Evolutionary conservation across 2,329 filamentous ascomycete genomes (phyloP).

Genomic region (Aspergillus fructus): DNA sequence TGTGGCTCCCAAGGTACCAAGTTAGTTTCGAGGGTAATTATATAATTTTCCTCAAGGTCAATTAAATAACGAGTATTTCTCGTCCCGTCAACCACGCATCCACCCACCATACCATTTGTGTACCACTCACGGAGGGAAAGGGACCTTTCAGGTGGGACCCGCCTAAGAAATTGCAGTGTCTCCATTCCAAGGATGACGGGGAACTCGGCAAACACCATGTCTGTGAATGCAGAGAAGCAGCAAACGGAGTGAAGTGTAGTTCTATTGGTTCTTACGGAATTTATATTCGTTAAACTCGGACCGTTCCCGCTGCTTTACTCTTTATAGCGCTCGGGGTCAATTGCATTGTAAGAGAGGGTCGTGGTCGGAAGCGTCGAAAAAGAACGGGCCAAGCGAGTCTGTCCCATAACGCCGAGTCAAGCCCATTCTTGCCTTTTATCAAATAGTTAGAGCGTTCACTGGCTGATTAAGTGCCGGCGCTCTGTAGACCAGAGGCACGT

Average conservation of each 20-base stretch:
- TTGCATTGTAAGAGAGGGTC: slow-evolving; percentile 3
- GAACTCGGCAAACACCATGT: not conserved
- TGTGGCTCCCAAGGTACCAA: slow-evolving; percentile 4
- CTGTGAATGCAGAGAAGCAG: not conserved
- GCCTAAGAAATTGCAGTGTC: not conserved
- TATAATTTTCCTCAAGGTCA: slow-evolving; percentile 1
- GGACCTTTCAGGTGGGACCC: slow-evolving; percentile 4
- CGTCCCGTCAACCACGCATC: slow-evolving; percentile 1
- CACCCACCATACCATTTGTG: slow-evolving; percentile 8
- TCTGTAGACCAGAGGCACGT: too few species aligned
- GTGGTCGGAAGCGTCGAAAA: not conserved
- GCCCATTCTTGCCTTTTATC: not conserved
- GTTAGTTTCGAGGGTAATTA: not conserved
- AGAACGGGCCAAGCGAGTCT: slow-evolving; percentile 20
- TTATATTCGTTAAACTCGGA: not conserved
- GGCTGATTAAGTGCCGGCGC: too few species aligned
- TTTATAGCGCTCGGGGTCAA: not conserved
- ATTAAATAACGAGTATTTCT: not conserved
- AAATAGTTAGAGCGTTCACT: not conserved
- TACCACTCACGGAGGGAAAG: slow-evolving; percentile 4
- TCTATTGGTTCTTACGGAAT: not conserved
- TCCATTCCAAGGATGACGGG: not conserved
- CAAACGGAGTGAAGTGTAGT: not conserved
- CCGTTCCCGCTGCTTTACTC: not conserved
- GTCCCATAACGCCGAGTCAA: slow-evolving; percentile 4